Evolutionary conservation across 441 rosid species (phyloP).

Genomic region (Pelargonium myrrhifolium): DNA sequence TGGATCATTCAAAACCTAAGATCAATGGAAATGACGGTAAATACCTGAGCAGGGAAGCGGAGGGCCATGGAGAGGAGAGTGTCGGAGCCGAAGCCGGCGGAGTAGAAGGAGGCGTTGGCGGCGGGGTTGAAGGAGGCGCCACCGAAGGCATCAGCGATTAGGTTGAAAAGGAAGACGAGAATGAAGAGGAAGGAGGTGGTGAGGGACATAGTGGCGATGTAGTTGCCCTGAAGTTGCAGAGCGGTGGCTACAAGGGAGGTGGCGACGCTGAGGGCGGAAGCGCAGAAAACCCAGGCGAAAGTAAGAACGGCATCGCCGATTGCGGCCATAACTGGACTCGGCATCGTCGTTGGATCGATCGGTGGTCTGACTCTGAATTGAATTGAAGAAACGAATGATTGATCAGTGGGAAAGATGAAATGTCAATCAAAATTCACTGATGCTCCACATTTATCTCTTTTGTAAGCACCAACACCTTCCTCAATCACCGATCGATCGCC

Average conservation of each 20-base stretch:
- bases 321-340: too few relatives aligned
- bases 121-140: slow-evolving; percentile 88
- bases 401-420: too few relatives aligned
- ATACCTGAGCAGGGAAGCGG: slow-evolving; percentile 89
- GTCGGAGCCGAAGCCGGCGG: slow-evolving; percentile 65
- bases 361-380: too few relatives aligned
- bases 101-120: slow-evolving; percentile 65
- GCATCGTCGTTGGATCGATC: too few relatives aligned
- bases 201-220: slow-evolving; percentile 47
- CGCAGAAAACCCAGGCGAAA: not conserved
- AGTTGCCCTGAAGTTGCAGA: slow-evolving; percentile 35
- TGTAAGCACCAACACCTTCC: too few relatives aligned
- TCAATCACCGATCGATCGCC: too few relatives aligned
- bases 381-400: too few relatives aligned
- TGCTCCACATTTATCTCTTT: too few relatives aligned
- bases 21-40: not conserved
- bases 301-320: too few relatives aligned
- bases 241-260: slow-evolving; percentile 43
- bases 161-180: slow-evolving; percentile 46
- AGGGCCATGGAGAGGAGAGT: slow-evolving; percentile 71
- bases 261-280: slow-evolving; percentile 59
- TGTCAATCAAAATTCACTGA: too few relatives aligned
- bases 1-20: too few relatives aligned
- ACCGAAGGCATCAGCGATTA: slow-evolving; percentile 48
- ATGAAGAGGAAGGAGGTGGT: slow-evolving; percentile 46